Percentiles rank a stretch among this genome's conserved stretches.
Evolutionary conservation across 2,329 filamentous ascomycete species (phyloP).

Genomic region (Fusarium cyanostomum): DNA sequence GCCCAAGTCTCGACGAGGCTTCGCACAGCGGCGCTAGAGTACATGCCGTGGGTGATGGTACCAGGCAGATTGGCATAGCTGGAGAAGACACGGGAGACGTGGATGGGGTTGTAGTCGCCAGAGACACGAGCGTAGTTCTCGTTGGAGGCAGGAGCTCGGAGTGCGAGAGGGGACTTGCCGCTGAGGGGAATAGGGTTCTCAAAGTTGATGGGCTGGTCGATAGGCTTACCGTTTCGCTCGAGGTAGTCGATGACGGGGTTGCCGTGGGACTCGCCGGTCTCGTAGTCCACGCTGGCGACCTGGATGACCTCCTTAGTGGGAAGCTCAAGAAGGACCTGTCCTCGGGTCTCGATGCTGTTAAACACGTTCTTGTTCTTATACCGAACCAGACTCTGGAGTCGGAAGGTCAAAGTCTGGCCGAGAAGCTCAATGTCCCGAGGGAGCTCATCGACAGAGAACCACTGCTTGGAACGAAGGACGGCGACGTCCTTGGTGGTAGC

Average conservation of each 20-base stretch:
- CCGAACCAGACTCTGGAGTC: slow-evolving; percentile 86
- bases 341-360: slow-evolving; percentile 89
- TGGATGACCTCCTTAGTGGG: slow-evolving; percentile 98
- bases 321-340: slow-evolving; percentile 91
- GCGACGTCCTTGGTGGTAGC: slow-evolving; percentile 90
- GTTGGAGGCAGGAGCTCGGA: slow-evolving; percentile 94
- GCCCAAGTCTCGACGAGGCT: slow-evolving; percentile 99
- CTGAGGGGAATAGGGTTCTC: slow-evolving; percentile 97
- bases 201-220: slow-evolving; percentile 96
- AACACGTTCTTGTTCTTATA: slow-evolving; percentile 97
- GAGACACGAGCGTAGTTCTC: slow-evolving; percentile 98
- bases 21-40: slow-evolving; percentile 95
- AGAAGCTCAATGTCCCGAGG: slow-evolving; percentile 83
- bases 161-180: slow-evolving; percentile 85
- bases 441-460: slow-evolving; percentile 84
- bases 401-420: slow-evolving; percentile 94
- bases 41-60: slow-evolving; percentile 99
- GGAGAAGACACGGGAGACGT: slow-evolving; percentile 96
- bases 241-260: slow-evolving; percentile 98
- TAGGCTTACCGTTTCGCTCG: slow-evolving; percentile 86
- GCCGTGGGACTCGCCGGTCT: slow-evolving; percentile 88
- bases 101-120: slow-evolving; percentile 98
- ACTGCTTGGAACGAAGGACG: slow-evolving; percentile 94
- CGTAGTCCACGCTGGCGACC: slow-evolving; percentile 96
- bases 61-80: slow-evolving; percentile 95